phyloP scores from a whole-genome alignment of 768 basidiomycete species.

The Mycena rebaudengoi region DNA sequence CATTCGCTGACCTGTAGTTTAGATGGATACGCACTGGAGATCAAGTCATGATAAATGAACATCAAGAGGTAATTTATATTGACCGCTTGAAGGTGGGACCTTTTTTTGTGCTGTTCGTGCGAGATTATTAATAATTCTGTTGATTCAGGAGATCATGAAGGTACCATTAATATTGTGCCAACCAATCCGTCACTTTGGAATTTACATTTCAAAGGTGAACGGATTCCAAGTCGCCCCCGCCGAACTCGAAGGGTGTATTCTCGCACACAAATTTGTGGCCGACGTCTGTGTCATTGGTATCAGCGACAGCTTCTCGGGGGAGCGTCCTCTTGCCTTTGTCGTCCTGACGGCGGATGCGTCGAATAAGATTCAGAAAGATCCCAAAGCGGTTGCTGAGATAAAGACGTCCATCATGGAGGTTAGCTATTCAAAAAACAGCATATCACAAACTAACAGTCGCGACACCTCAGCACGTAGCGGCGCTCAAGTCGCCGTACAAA shows the following conservation, averaged over 20 bases:
- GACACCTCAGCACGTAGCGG: constrained; percentile 13
- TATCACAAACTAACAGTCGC: too few relatives aligned
- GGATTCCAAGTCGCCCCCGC: constrained; percentile 42
- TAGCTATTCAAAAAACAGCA: background rate
- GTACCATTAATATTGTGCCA: background rate
- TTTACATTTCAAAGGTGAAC: constrained; percentile 32
- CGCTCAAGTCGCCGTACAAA: constrained; percentile 5
- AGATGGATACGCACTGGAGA: constrained; percentile 58
- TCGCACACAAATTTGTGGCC: constrained; percentile 49
- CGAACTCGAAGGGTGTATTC: constrained; percentile 54
- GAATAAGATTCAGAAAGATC: constrained; percentile 27
- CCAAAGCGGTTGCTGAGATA: background rate
- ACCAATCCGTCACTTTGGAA: background rate
- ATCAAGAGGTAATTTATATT: constrained; percentile 57
- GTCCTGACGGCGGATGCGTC: constrained; percentile 45
- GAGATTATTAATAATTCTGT: background rate
- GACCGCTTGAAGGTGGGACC: constrained; percentile 57
- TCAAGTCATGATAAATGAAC: constrained; percentile 54
- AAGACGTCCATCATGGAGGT: constrained; percentile 16
- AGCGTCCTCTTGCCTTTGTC: constrained; percentile 62
- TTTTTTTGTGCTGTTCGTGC: too few relatives aligned
- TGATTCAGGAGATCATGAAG: constrained; percentile 11
- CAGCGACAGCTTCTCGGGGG: constrained; percentile 60
- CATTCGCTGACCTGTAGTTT: background rate
- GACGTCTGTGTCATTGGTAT: constrained; percentile 56